Evolutionary conservation across 1,284 basidiomycete species (phyloP), one percentile per base, ranked within the genome.

Genomic region (Tranzscheliella williamsii): DNA sequence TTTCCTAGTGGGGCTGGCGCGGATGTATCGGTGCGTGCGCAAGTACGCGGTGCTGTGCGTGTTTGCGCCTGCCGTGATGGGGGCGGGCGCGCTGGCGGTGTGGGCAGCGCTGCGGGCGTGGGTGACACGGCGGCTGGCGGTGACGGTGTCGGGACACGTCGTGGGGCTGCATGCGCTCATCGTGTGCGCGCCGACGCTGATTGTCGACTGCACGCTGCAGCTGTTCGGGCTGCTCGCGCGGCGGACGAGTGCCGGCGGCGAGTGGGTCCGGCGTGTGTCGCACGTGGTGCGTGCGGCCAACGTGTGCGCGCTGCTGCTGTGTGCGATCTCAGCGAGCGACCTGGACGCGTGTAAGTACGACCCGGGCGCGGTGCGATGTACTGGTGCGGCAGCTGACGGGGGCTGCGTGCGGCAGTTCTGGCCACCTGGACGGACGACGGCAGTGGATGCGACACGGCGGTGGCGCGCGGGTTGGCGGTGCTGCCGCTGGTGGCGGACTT

Each of bases 181-280:
- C 36, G 2, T 57, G 0, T 50, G 60, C 34, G 38, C 39, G 11
- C 31, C 60, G 11, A 49, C 43, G 20, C 45, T 63, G 38, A 27
- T 57, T 18, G 22, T 57, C 15, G 60, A 63, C 21, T 45, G 53
- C 21, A 32, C n/a, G 4, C 44, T 49, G 20, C 60, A 57, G 24
- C 37, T 57, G 15, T 57, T 63, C 22, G 60, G 60, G 0, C 17
- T 63, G 29, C 29, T 63, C 24, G 42, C 26, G 2, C 57, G 52
- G 35, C 32, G 60, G 24, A 30, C 51, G 1, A 38, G 39, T 2
- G 22, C 33, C 8, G 38, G 36, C 2, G 54, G 37, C 4, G 34
- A 15, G 20, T 63, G 54, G 60, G 31, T 63, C 16, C 26, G 8
- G 16, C 42, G 46, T 21, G 38, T 44, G 6, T 38, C 47, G 23